Base-by-base conservation (phyloP, 768 basidiomycete species). In the Lentinus brumalis region DNA sequence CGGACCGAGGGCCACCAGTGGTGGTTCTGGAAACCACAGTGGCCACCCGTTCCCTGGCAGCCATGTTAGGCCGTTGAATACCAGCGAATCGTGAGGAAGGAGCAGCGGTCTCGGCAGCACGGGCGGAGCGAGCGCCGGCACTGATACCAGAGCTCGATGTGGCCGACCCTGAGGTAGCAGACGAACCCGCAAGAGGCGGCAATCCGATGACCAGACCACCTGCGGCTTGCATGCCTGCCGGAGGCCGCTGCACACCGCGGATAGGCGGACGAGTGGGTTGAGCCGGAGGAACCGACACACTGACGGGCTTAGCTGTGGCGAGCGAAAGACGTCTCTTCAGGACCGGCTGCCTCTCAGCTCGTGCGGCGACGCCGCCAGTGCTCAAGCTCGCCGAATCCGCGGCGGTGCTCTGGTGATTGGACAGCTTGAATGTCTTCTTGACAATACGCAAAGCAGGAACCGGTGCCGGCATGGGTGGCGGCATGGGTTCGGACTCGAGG, bases 241-340 rank as follows among this genome's bases (percentile, higher is more conserved):
- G 71, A n/a, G 72, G 71, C 5, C 72, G 70, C 51, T 70, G 70
- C 12, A 73, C 64, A 11, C 72, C 72, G 10, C 61, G 63, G 40
- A 72, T 62, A 15, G 61, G 47, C 4, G 70, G 58, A 35, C 66
- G 60, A 38, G 62, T n/a, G 15, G 59, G 50, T 21, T 53, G 38
- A n/a, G 50, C 50, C 10, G 30, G 46, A 18, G 26, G 6, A 29
- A 21, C 29, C 12, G 46, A 30, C 9, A 26, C n/a, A 26, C 12
- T 26, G 14, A 53, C 29, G 14, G 53, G 53, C 32, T 52, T 49
- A 14, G 47, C 38, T 12, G n/a, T 46, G 16, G 46, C 14, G 7
- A 45, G 39, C 16, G 56, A 46, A 1, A 41, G 15, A 5, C 56
- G 32, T 44, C 54, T 61, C 49, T 40, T 53, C 26, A 38, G 10